A percentile compares a stretch with the other conserved stretches of the same genome.
These are phyloP conservation scores for Dendrobium chrysotoxum DNA, from an alignment of 106 monocot genomes.

Conservation along the genomic window DNA sequence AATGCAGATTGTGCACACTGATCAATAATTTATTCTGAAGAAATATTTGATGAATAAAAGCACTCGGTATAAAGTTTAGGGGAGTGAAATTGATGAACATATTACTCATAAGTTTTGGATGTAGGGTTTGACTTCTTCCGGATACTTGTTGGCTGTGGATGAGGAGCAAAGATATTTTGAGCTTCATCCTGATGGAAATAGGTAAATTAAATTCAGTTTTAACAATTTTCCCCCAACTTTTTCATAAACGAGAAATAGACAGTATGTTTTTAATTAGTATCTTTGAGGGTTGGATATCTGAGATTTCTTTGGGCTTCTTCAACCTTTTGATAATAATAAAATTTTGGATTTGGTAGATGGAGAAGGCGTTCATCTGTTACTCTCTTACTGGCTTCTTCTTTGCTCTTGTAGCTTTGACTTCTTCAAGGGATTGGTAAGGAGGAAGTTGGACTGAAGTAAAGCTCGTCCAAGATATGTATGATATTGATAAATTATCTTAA, in stretches of 20 bases:
- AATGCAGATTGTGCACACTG: neutral
- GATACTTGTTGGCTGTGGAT: constrained; percentile 65
- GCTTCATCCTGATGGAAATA: constrained; percentile 80
- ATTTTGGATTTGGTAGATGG: neutral
- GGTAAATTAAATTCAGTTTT: constrained; percentile 26
- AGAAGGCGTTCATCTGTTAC: neutral
- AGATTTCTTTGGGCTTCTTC: neutral
- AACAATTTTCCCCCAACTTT: neutral
- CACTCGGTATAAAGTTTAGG: neutral
- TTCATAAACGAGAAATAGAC: neutral
- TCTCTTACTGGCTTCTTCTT: neutral
- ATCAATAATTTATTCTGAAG: neutral
- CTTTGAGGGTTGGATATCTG: neutral
- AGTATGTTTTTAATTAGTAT: neutral
- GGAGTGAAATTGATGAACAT: neutral
- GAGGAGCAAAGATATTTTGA: constrained; percentile 50
- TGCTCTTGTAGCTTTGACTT: constrained; percentile 10
- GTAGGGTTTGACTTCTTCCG: constrained; percentile 79
- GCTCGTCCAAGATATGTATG: neutral
- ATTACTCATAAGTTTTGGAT: constrained; percentile 2
- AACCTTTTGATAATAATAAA: neutral
- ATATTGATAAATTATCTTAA: neutral
- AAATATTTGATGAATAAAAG: neutral
- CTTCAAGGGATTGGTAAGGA: constrained; percentile 11
- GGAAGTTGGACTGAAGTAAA: constrained; percentile 7